Conservation (phyloP, 768 basidiomycete species). For the Psilocybe sp. region DNA sequence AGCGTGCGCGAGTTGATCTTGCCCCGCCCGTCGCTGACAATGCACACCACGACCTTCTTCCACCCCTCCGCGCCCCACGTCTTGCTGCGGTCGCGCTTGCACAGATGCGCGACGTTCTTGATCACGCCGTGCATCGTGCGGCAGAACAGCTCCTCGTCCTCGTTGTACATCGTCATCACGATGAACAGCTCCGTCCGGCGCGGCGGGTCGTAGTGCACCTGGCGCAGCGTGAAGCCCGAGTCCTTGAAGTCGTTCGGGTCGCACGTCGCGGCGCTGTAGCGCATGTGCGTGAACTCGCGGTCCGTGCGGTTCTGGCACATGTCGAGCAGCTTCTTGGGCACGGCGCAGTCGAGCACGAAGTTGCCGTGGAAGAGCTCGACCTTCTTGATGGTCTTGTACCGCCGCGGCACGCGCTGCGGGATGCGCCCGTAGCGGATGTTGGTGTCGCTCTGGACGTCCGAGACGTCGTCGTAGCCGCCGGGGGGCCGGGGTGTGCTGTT, state of each 20-base stretch:
- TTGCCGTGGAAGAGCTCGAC: conserved; percentile 94
- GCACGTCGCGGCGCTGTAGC: conserved; percentile 93
- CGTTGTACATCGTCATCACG: conserved; percentile 98
- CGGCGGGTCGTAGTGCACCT: conserved; percentile 88
- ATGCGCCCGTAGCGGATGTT: conserved; percentile 88
- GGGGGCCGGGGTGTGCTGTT: conserved; percentile 29
- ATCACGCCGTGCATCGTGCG: conserved; percentile 96
- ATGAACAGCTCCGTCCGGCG: conserved; percentile 93
- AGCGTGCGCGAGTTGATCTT: conserved; percentile 86
- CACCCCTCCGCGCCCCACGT: conserved; percentile 98
- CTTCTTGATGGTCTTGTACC: conserved; percentile 93
- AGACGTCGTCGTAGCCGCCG: conserved; percentile 40
- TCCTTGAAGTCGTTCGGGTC: conserved; percentile 92
- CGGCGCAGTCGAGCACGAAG: conserved; percentile 85
- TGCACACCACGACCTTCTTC: conserved; percentile 96
- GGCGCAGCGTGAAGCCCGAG: conserved; percentile 81
- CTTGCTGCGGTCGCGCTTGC: conserved; percentile 81
- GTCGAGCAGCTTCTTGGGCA: conserved; percentile 87
- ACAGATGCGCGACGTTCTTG: conserved; percentile 88
- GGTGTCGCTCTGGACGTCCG: conserved; percentile 31
- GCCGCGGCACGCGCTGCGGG: conserved; percentile 83
- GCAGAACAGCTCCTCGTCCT: conserved; percentile 86
- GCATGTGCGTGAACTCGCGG: conserved; percentile 93
- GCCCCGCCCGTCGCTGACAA: conserved; percentile 81
- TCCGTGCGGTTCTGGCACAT: conserved; percentile 76